These are phyloP conservation scores for Aureobasidium subglaciale DNA, from an alignment of 2,329 filamentous ascomycete species.

Conservation along the genomic window DNA sequence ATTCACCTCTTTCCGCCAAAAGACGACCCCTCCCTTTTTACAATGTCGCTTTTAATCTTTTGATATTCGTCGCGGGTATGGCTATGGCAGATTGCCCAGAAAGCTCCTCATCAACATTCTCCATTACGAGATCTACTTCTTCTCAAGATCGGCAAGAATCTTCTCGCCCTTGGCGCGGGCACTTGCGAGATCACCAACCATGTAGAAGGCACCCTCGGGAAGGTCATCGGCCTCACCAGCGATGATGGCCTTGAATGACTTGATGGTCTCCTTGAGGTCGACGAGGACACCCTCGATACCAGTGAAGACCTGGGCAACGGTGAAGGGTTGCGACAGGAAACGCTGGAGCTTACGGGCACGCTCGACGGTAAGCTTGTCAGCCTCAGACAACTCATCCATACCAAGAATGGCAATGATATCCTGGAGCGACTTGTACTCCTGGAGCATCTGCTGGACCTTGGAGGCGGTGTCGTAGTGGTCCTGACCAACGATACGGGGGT, in stretches of 20 bases:
- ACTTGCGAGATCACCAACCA: constrained; percentile 78
- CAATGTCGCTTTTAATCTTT: constrained; percentile 15
- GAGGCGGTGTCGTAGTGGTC: constrained; percentile 96
- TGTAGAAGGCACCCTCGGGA: constrained; percentile 71
- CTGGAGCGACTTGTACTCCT: constrained; percentile 99
- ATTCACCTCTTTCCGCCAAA: constrained; percentile 14
- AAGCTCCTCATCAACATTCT: constrained; percentile 14
- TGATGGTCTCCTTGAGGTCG: constrained; percentile 96
- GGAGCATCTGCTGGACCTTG: constrained; percentile 96
- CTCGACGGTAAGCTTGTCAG: constrained; percentile 99
- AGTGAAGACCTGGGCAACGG: constrained; percentile 78
- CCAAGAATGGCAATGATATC: constrained; percentile 98
- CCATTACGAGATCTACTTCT: constrained; percentile 18
- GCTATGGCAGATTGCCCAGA: constrained; percentile 1
- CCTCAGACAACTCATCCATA: constrained; percentile 99
- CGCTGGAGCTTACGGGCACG: constrained; percentile 99
- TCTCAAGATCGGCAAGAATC: constrained; percentile 92
- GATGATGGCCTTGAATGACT: constrained; percentile 95
- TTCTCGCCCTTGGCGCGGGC: constrained; percentile 97
- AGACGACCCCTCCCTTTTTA: constrained; percentile 13
- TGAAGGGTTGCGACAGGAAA: constrained; percentile 99
- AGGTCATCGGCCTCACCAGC: constrained; percentile 91
- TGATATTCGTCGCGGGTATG: constrained; percentile 12
- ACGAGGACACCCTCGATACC: constrained; percentile 95
- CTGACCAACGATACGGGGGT: constrained; percentile 95